phyloP scores from a whole-genome alignment of 78 protist genomes.

The Corallochytrium limacisporum region DNA sequence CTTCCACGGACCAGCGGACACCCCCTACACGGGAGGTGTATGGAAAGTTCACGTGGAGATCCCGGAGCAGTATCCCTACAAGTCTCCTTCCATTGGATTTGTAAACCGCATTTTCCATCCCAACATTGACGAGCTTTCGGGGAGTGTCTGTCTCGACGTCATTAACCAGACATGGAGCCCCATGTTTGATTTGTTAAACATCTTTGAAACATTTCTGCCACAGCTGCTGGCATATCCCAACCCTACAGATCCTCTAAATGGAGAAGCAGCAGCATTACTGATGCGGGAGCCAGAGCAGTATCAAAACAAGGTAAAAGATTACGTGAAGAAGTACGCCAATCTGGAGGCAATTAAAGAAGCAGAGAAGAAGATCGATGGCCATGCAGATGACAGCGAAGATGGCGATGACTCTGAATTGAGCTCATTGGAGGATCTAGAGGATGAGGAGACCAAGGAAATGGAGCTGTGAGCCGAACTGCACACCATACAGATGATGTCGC shows the following conservation, averaged over 20 bases:
- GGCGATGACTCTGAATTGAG: constrained; percentile 14
- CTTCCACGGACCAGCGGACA: constrained; percentile 66
- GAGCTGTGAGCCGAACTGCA: background rate
- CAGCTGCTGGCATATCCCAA: constrained; percentile 93
- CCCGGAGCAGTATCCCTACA: constrained; percentile 87
- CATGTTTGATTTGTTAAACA: constrained; percentile 80
- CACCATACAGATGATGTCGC: background rate
- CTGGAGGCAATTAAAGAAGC: background rate
- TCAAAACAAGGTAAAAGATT: constrained; percentile 18
- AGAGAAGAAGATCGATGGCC: too few species aligned
- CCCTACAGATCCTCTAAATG: constrained; percentile 92
- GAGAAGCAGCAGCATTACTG: constrained; percentile 88
- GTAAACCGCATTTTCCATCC: constrained; percentile 86
- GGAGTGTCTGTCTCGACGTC: constrained; percentile 92
- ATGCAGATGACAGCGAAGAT: background rate
- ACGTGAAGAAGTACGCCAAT: constrained; percentile 10
- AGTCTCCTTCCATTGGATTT: constrained; percentile 89
- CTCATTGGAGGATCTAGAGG: background rate
- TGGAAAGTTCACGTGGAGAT: constrained; percentile 84
- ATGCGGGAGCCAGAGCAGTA: constrained; percentile 48
- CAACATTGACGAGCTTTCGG: constrained; percentile 90
- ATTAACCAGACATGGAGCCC: constrained; percentile 96
- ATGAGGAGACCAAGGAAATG: background rate
- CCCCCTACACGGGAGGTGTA: constrained; percentile 75
- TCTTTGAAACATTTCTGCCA: constrained; percentile 86